Evolutionary conservation across 371 early-diverging fungal genomes (phyloP).

Genomic region (Fennellomyces sp.): DNA sequence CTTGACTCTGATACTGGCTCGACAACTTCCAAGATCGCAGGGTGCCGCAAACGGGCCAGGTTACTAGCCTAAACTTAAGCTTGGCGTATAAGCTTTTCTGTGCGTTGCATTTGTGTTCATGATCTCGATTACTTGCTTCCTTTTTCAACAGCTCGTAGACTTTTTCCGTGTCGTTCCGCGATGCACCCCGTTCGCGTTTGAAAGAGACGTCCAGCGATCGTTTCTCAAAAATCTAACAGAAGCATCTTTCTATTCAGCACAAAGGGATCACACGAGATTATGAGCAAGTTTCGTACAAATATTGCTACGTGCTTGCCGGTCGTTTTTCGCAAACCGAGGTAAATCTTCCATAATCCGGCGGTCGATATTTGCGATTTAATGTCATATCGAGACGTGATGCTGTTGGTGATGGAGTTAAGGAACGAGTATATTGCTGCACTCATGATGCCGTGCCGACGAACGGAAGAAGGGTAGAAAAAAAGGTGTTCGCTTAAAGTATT

Average conservation of each 20-base stretch:
- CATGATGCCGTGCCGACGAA: conserved; percentile 22
- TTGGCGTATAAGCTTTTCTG: too few species aligned
- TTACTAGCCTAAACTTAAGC: conserved; percentile 78
- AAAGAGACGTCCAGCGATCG: conserved; percentile 60
- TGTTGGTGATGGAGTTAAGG: conserved; percentile 50
- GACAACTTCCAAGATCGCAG: conserved; percentile 79
- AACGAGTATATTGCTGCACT: conserved; percentile 56
- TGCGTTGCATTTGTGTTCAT: too few species aligned
- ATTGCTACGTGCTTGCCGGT: conserved; percentile 64
- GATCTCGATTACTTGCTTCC: conserved; percentile 44
- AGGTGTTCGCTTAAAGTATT: too few species aligned
- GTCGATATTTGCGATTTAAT: conserved; percentile 59
- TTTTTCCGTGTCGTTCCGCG: conserved; percentile 54
- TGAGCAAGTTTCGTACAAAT: conserved; percentile 49
- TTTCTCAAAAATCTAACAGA: conserved; percentile 75
- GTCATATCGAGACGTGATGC: conserved; percentile 49
- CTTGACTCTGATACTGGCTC: conserved; percentile 83
- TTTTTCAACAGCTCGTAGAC: conserved; percentile 65
- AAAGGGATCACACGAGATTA: conserved; percentile 1
- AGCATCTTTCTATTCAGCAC: too few species aligned
- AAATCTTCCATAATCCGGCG: conserved; percentile 71
- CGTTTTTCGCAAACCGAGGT: conserved; percentile 60
- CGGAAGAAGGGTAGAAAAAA: background rate
- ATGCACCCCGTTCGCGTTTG: conserved; percentile 53
- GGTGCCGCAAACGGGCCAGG: conserved; percentile 82